Conservation (phyloP, 495 filamentous ascomycete genomes). For the Penicillium desertorum region DNA sequence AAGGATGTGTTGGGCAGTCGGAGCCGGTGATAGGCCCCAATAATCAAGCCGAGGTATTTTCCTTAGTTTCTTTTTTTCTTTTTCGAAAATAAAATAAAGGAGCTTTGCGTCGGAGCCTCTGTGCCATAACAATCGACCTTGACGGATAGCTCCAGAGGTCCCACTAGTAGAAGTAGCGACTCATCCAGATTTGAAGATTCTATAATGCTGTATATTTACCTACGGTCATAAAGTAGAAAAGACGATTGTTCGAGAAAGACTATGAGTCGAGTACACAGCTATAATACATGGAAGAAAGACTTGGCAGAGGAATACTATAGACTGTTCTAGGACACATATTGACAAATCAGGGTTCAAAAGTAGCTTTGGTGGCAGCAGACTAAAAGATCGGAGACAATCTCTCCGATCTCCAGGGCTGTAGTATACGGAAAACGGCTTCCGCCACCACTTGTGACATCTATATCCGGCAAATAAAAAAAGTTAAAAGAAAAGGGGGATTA, state of each 20-base stretch:
- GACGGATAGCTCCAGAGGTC: not conserved
- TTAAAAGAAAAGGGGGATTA: not conserved
- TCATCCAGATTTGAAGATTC: not conserved
- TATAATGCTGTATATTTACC: not conserved
- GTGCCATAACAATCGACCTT: constrained; percentile 4
- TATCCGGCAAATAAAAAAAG: not conserved
- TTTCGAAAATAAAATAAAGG: not conserved
- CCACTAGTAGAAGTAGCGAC: not conserved
- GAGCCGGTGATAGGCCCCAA: constrained; percentile 10
- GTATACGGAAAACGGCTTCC: not conserved
- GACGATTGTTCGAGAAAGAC: not conserved
- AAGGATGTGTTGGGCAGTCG: constrained; percentile 20
- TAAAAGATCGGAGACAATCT: constrained; percentile 11
- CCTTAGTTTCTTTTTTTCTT: not conserved
- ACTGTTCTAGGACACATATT: constrained; percentile 5
- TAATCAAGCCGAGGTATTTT: constrained; percentile 7
- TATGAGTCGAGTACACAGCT: not conserved
- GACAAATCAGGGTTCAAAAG: constrained; percentile 22
- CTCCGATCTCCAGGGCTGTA: constrained; percentile 21
- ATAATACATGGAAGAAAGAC: not conserved
- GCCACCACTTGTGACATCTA: constrained; percentile 9
- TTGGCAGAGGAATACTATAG: not conserved
- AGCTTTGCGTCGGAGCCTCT: constrained; percentile 15
- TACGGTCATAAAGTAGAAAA: not conserved
- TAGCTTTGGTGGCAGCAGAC: constrained; percentile 19